Conservation (phyloP, 352 stramenopile species). For the Phytopythium mirpurense region DNA sequence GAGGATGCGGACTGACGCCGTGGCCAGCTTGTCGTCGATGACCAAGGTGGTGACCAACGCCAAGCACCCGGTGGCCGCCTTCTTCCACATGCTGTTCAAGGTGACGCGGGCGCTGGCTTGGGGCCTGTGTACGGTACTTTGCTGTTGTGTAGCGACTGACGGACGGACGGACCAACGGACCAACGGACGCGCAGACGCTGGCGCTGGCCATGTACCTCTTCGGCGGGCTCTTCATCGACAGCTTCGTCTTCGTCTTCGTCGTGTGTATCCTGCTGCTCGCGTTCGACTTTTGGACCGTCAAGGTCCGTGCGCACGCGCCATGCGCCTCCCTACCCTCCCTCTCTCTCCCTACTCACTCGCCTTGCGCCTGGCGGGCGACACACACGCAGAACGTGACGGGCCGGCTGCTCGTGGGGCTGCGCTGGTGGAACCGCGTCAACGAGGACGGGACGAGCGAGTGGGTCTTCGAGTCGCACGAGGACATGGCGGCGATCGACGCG, state of each 20-base stretch:
- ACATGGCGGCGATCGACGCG: slow-evolving; percentile 85
- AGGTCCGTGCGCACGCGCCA: slow-evolving; percentile 37
- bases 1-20: no score
- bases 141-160: background rate
- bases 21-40: slow-evolving; percentile 68
- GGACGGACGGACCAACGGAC: background rate
- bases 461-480: slow-evolving; percentile 95
- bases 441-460: slow-evolving; percentile 94
- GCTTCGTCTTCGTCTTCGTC: slow-evolving; percentile 97
- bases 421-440: slow-evolving; percentile 98
- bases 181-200: slow-evolving; percentile 24
- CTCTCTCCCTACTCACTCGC: no score
- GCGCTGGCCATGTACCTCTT: slow-evolving; percentile 95
- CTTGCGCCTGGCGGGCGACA: no score
- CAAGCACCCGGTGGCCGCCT: slow-evolving; percentile 91
- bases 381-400: slow-evolving; percentile 85
- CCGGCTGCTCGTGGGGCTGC: slow-evolving; percentile 90
- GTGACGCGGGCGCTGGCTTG: slow-evolving; percentile 10
- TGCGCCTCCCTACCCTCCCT: background rate
- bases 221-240: slow-evolving; percentile 84
- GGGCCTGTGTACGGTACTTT: no score
- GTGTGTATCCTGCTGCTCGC: slow-evolving; percentile 94
- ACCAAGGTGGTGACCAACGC: slow-evolving; percentile 60
- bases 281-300: slow-evolving; percentile 99
- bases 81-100: slow-evolving; percentile 99